Evolutionary conservation across 1,139 yeast genomes (phyloP).

Genomic region (Saccharomyces uvarum): DNA sequence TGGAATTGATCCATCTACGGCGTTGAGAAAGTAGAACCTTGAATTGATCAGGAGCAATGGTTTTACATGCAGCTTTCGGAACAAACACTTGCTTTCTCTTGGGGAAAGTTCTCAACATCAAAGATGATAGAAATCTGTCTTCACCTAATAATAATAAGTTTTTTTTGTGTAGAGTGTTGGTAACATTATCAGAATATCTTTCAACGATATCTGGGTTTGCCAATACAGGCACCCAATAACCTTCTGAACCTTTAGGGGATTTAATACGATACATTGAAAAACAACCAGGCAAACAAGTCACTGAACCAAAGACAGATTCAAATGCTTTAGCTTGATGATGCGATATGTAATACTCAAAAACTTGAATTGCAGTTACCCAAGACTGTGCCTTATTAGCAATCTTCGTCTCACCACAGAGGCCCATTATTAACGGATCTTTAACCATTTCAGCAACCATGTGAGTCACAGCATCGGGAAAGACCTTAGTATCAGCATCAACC

Average conservation of each 20-base stretch:
- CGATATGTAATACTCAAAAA: slow-evolving; percentile 89
- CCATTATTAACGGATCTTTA: slow-evolving; percentile 85
- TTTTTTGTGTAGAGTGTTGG: slow-evolving; percentile 82
- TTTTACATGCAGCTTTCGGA: slow-evolving; percentile 92
- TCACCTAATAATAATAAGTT: slow-evolving; percentile 86
- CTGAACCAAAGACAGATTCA: slow-evolving; percentile 93
- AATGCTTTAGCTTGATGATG: slow-evolving; percentile 96
- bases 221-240: slow-evolving; percentile 93
- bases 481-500: slow-evolving; percentile 97
- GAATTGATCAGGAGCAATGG: slow-evolving; percentile 81
- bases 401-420: slow-evolving; percentile 94
- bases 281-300: slow-evolving; percentile 96
- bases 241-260: slow-evolving; percentile 83
- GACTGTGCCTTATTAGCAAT: slow-evolving; percentile 77
- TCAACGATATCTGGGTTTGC: slow-evolving; percentile 96
- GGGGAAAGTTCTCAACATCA: slow-evolving; percentile 91
- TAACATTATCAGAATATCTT: slow-evolving; percentile 82
- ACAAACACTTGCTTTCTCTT: slow-evolving; percentile 87
- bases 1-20: slow-evolving; percentile 97
- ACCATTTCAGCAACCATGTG: slow-evolving; percentile 94
- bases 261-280: slow-evolving; percentile 93
- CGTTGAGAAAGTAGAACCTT: slow-evolving; percentile 82
- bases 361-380: slow-evolving; percentile 95
- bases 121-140: slow-evolving; percentile 79
- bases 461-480: slow-evolving; percentile 81